Base-by-base conservation (phyloP, 495 filamentous ascomycete species). In the Diplogelasinospora grovesii region DNA sequence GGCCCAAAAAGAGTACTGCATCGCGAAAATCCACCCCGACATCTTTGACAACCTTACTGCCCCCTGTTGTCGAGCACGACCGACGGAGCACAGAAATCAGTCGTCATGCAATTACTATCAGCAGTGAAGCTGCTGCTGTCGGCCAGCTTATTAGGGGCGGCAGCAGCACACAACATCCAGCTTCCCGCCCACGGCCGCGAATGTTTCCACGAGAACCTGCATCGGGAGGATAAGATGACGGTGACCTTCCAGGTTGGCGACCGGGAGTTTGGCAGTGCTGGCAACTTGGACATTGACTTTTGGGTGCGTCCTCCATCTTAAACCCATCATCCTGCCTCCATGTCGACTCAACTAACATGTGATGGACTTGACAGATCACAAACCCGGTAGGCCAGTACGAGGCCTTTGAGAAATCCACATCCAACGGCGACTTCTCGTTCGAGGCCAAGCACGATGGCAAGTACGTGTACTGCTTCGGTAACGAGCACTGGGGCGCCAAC, bases 231-330 rank as follows among this genome's bases (percentile, higher is more conserved):
- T 68, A 82, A 83, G 63, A 98, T 98, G 92, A 96, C 89, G 8
- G 90, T 98, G 22, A 92, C 89, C 11, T 98, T 95, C 72, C 92
- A 97, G 70, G 89, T 97, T 43, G 92, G 93, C 50, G 92, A 98
- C 60, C 68, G 93, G 41, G 92, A 98, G 54, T 97, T 96, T 63
- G 92, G 90, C 21, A 82, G 85, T 11, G 89, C 87, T 27, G 90
- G 92, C 9, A 97, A 96, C 56, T 70, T 98, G 13, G 92, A 97
- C 50, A 78, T 97, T 60, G 92, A 97, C 63, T 97, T 97, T 63
- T 98, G 89, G 92, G 92, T 96, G 81, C 41, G 78, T 57, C 33
- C 15, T 37, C 29, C 37, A 39, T 41, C 50, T 19, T 47, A 15
- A 18, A 18, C 18, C 27, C 29, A 20, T 19, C 16, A n/a, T n/a